Conservation (phyloP, 2,329 filamentous ascomycete genomes). For the Xylariaceae sp. region DNA sequence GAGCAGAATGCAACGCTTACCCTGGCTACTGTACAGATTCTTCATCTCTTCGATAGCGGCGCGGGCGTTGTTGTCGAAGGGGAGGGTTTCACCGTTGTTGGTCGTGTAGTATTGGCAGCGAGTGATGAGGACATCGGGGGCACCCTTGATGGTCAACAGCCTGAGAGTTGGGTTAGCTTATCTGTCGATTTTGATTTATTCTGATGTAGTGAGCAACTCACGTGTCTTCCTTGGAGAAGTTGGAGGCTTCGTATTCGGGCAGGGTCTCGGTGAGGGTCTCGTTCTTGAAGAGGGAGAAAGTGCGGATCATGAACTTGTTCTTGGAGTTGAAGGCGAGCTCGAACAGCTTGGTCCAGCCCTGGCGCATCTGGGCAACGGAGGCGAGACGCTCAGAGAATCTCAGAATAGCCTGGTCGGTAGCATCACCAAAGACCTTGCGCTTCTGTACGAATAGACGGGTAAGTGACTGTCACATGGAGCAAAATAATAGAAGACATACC, state of each 20-base stretch:
- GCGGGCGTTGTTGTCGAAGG: constrained; percentile 43
- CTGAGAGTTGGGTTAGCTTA: constrained; percentile 40
- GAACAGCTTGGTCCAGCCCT: constrained; percentile 60
- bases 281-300: constrained; percentile 44
- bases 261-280: constrained; percentile 38
- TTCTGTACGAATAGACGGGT: constrained; percentile 27
- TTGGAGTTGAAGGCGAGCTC: constrained; percentile 74
- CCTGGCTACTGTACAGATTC: constrained; percentile 62
- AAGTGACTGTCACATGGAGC: background rate
- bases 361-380: constrained; percentile 53
- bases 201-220: too few species aligned
- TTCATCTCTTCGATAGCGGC: constrained; percentile 54
- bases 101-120: constrained; percentile 55
- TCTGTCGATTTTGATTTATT: too few species aligned
- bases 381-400: constrained; percentile 64
- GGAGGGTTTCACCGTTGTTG: constrained; percentile 47
- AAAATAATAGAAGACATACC: constrained; percentile 13
- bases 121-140: constrained; percentile 65
- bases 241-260: constrained; percentile 31
- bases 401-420: constrained; percentile 70
- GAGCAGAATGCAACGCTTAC: constrained; percentile 62
- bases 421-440: constrained; percentile 65
- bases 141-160: constrained; percentile 71
- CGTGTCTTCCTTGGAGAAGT: constrained; percentile 37
- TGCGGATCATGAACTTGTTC: constrained; percentile 75